These are phyloP conservation scores for Phytophthora sansomeana DNA, from an alignment of 352 stramenopile species.

Conservation along the genomic window DNA sequence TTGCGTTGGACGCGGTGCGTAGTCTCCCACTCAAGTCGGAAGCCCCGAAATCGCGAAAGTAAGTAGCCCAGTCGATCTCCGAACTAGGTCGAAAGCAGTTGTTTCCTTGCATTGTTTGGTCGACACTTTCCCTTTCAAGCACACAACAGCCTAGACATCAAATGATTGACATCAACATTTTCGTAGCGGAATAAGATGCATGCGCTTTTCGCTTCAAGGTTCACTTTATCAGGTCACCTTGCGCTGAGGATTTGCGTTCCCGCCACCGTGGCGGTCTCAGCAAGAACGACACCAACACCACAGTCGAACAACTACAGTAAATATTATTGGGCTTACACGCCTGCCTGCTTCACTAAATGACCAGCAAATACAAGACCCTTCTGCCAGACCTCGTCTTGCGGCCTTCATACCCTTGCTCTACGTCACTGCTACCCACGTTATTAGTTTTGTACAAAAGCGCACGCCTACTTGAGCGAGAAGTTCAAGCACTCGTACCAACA, in stretches of 20 bases:
- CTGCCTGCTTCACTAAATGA: constrained; percentile 20
- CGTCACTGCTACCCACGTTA: constrained; percentile 24
- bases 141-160: no score
- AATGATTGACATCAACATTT: no score
- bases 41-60: constrained; percentile 23
- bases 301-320: constrained; percentile 25
- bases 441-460: constrained; percentile 41
- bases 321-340: constrained; percentile 28
- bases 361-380: constrained; percentile 27
- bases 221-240: constrained; percentile 5
- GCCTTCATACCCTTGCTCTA: constrained; percentile 25
- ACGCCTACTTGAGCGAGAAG: constrained; percentile 43
- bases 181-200: background rate
- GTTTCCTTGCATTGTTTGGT: background rate
- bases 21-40: constrained; percentile 49
- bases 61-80: background rate
- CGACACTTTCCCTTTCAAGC: no score
- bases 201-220: constrained; percentile 3
- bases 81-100: background rate
- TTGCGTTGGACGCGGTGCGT: constrained; percentile 77
- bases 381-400: constrained; percentile 18
- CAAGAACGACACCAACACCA: background rate
- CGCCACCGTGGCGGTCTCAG: background rate
- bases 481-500: constrained; percentile 83
- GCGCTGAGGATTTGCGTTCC: constrained; percentile 4